Conservation (phyloP, 495 filamentous ascomycete genomes). For the Xylaria castorea region DNA sequence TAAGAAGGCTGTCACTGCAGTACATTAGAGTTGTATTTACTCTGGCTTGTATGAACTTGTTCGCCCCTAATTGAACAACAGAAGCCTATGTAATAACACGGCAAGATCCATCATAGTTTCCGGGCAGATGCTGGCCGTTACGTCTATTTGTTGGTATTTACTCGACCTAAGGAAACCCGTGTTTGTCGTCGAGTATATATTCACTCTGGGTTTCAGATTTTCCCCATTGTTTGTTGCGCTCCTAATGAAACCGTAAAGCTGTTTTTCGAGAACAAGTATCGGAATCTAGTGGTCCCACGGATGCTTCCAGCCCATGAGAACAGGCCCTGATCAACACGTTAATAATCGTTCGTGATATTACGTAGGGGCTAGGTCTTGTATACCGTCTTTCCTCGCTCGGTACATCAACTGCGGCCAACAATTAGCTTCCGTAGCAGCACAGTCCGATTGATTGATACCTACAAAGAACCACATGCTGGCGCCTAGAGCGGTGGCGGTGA, state of each 20-base stretch:
- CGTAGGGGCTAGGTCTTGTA: conserved; percentile 28
- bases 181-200: neutral
- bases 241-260: neutral
- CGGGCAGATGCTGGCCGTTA: conserved; percentile 3
- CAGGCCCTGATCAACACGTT: conserved; percentile 58
- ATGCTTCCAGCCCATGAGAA: conserved; percentile 91
- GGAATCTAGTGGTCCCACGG: conserved; percentile 93
- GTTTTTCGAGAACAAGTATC: neutral
- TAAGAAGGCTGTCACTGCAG: conserved; percentile 59
- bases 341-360: conserved; percentile 35
- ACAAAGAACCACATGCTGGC: conserved; percentile 99
- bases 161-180: neutral
- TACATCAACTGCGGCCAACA: conserved; percentile 76
- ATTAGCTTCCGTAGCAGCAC: conserved; percentile 1
- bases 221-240: neutral
- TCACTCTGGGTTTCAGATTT: neutral
- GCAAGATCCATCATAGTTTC: conserved; percentile 27
- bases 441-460: conserved; percentile 42
- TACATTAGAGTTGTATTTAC: conserved; percentile 71
- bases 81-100: conserved; percentile 23
- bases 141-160: conserved; percentile 26
- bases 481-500: conserved; percentile 82
- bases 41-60: conserved; percentile 68
- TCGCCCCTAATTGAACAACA: conserved; percentile 66
- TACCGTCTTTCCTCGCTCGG: conserved; percentile 89